These are phyloP conservation scores for Coemansia sp. DNA, from an alignment of 192 early-diverging fungal genomes.

Conservation along the genomic window DNA sequence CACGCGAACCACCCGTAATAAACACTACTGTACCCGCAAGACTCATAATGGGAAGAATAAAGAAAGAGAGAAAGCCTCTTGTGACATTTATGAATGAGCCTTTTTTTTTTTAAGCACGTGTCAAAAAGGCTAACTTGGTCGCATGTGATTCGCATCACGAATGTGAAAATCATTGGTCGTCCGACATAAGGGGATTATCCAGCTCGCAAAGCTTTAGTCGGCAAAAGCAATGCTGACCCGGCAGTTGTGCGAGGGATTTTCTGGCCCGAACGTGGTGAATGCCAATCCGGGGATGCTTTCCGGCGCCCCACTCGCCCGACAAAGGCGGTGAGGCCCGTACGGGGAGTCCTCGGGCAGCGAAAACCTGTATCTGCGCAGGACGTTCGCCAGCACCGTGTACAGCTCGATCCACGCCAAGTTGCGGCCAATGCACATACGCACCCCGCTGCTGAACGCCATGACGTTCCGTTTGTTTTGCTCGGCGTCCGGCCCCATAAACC, in stretches of 20 bases:
- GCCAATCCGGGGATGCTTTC: constrained; percentile 13
- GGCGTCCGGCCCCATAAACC: constrained; percentile 29
- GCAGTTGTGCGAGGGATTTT: constrained; percentile 22
- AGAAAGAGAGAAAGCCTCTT: not conserved
- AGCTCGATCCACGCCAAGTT: constrained; percentile 41
- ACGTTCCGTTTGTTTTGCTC: constrained; percentile 12
- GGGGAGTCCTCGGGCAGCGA: constrained; percentile 12
- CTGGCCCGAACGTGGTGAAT: constrained; percentile 25
- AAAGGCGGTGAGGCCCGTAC: constrained; percentile 18
- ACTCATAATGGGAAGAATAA: constrained; percentile 23
- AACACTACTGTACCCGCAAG: constrained; percentile 56
- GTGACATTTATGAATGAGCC: too few species aligned
- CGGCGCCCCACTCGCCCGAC: not conserved
- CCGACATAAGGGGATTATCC: too few species aligned
- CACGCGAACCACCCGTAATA: constrained; percentile 62
- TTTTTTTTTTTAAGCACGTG: too few species aligned
- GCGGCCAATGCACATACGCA: constrained; percentile 42
- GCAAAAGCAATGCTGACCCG: constrained; percentile 16
- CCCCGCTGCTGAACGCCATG: constrained; percentile 34
- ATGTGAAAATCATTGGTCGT: too few species aligned
- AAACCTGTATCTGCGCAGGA: constrained; percentile 36
- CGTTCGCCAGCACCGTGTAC: constrained; percentile 40
- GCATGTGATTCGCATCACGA: too few species aligned
- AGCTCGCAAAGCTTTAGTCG: too few species aligned
- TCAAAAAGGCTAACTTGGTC: too few species aligned